A percentile compares a stretch with the other conserved stretches of the same genome.
These are phyloP conservation scores for Aspergillus brunneoviolaceus DNA, from an alignment of 2,329 filamentous ascomycete species.

Conservation along the genomic window DNA sequence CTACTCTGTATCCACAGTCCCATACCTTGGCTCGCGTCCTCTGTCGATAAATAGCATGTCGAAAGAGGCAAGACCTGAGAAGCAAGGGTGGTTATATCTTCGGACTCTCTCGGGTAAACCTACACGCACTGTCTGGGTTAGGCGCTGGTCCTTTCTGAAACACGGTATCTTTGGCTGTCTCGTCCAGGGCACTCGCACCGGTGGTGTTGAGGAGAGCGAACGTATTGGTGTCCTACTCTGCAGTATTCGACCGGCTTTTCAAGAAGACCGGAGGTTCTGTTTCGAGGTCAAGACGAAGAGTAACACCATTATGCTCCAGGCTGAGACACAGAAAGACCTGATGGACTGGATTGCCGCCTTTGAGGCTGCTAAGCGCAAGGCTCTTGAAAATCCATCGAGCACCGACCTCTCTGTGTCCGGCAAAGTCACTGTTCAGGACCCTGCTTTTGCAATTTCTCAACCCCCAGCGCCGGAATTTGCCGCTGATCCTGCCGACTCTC, in stretches of 20 bases:
- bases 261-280: constrained; percentile 92
- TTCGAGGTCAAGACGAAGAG: constrained; percentile 99
- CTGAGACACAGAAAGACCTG: constrained; percentile 88
- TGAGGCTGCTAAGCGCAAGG: constrained; percentile 88
- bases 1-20: constrained; percentile 85
- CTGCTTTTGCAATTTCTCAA: constrained; percentile 89
- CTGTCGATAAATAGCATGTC: constrained; percentile 62
- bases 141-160: constrained; percentile 93
- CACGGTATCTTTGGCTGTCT: constrained; percentile 96
- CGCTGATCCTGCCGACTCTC: constrained; percentile 70
- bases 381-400: constrained; percentile 70
- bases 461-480: constrained; percentile 89
- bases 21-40: constrained; percentile 72
- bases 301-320: constrained; percentile 82
- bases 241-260: constrained; percentile 84
- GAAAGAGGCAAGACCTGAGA: constrained; percentile 61
- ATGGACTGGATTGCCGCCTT: constrained; percentile 93
- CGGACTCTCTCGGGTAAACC: constrained; percentile 82
- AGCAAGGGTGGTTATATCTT: constrained; percentile 92
- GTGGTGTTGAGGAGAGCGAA: constrained; percentile 90
- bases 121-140: constrained; percentile 82
- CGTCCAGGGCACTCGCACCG: constrained; percentile 73
- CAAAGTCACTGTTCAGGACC: constrained; percentile 52
- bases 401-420: constrained; percentile 48
- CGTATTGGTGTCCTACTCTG: constrained; percentile 94